A percentile compares a stretch with the other conserved stretches of the same genome.
Conservation (phyloP, 345 rosid genomes). For the Corchorus olitorius region DNA sequence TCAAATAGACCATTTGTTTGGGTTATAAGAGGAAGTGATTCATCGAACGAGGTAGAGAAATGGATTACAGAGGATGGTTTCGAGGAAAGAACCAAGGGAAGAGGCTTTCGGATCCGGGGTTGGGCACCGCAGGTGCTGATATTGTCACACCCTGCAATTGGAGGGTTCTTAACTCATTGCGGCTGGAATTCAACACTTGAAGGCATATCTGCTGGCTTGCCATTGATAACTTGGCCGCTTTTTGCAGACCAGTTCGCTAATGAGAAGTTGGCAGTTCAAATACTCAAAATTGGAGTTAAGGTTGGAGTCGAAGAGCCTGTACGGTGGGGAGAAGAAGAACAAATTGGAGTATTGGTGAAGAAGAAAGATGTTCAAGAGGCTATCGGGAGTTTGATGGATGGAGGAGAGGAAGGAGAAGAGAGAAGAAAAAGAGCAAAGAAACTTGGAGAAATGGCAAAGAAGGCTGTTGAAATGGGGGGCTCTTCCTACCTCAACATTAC, state of each 20-base stretch:
- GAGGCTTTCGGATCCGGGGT: constrained; percentile 34
- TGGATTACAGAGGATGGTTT: constrained; percentile 33
- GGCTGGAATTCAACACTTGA: constrained; percentile 44
- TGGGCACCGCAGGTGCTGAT: constrained; percentile 45
- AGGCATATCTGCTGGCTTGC: constrained; percentile 33
- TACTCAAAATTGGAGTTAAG: constrained; percentile 27
- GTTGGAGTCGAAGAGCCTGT: constrained; percentile 26
- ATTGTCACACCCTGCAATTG: constrained; percentile 36
- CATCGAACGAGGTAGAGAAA: constrained; percentile 20
- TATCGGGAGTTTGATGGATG: constrained; percentile 25
- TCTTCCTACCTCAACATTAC: constrained; percentile 28
- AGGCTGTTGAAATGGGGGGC: constrained; percentile 33
- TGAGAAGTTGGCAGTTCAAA: constrained; percentile 35
- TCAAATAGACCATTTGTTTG: constrained; percentile 37
- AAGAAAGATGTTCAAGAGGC: constrained; percentile 29
- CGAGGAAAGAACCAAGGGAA: constrained; percentile 31
- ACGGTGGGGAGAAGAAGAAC: constrained; percentile 8
- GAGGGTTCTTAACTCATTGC: constrained; percentile 43
- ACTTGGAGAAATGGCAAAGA: constrained; percentile 28
- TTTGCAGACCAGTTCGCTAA: constrained; percentile 44
- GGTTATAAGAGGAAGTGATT: constrained; percentile 26
- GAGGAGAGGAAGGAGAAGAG: constrained; percentile 23
- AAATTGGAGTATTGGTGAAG: constrained; percentile 19
- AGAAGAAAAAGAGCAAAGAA: constrained; percentile 26
- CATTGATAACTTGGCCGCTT: constrained; percentile 41